Evolutionary conservation across 1,284 basidiomycete species (phyloP), one percentile per base, ranked within the genome.

Genomic region (Fistulina hepatica): DNA sequence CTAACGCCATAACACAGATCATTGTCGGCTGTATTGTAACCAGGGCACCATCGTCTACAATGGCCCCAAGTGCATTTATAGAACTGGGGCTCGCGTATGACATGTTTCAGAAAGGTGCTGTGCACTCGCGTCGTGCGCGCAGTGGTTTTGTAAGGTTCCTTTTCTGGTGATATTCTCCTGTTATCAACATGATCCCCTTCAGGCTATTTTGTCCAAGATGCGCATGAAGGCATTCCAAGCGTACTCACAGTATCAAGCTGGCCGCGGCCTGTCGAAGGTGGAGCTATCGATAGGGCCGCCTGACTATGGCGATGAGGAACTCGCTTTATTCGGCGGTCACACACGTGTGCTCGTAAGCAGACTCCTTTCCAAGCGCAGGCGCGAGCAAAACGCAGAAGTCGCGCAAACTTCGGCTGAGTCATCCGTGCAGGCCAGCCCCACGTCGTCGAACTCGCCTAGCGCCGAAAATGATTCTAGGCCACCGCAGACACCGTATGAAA

Each of bases 271-370:
- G 16, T 48, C 54, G 33, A 52, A 60, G 7, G 53, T 52, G 16
- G 55, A 63, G 6, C 54, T 69, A 27, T 56, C 58, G 6, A 50
- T 59, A 4, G 61, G 58, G 6, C 54, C 53, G 20, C 56, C 54
- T 4, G 72, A 73, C 48, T 70, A 73, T 36, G 71, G 67, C 26
- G 64, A 69, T 33, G 70, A 79, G 44, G 74, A 77, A 48, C 63
- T 80, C 13, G 73, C 76, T 13, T 61, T 79, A n/a, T 78, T 79
- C 37, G 76, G 76, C 32, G 76, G 71, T 4, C 71, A 73, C 44
- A 75, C 73, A 6, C 61, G 63, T 28, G 61, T 73, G 24, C 48
- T 75, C 13, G 73, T 77, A 34, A 73, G 65, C 55, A 73, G 61
- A 45, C 54, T 72, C 34, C 55, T 73, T 23, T 61, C 62, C 10